A percentile compares a stretch with the other conserved stretches of the same genome.
Conservation (phyloP, 73 alveolate genomes). For the Tetrahymena elliotti region DNA sequence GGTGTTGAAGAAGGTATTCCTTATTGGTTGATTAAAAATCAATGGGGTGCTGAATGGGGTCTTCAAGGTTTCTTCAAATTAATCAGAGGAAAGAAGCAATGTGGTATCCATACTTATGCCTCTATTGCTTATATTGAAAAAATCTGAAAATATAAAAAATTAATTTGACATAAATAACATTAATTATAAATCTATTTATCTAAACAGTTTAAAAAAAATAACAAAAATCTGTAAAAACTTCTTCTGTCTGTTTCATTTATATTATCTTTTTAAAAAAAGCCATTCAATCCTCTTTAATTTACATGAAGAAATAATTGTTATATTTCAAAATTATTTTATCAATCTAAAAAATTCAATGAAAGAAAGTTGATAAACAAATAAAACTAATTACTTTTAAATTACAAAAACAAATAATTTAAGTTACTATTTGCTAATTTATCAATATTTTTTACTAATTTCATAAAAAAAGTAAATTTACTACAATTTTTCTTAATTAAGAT, state of each 20-base stretch:
- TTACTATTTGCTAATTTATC: too few relatives aligned
- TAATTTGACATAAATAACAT: not conserved
- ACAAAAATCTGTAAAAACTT: too few relatives aligned
- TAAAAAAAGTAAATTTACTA: not conserved
- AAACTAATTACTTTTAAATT: too few relatives aligned
- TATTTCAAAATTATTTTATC: too few relatives aligned
- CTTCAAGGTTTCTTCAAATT: constrained; percentile 25
- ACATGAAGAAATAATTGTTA: too few relatives aligned
- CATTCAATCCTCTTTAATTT: too few relatives aligned
- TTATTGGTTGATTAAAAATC: constrained; percentile 47
- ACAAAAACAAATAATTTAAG: too few relatives aligned
- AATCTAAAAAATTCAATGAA: too few relatives aligned
- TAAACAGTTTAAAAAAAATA: not conserved
- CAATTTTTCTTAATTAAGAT: not conserved
- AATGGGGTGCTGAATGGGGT: constrained; percentile 38
- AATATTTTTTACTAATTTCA: too few relatives aligned
- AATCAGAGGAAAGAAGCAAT: not conserved
- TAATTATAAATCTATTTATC: not conserved
- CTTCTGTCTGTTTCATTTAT: too few relatives aligned
- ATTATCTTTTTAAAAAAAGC: too few relatives aligned
- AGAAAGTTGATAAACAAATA: too few relatives aligned
- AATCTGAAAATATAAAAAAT: not conserved
- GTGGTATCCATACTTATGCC: not conserved
- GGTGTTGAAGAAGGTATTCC: constrained; percentile 35
- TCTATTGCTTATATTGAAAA: not conserved